Percentiles rank a stretch among this genome's conserved stretches.
phyloP scores from a whole-genome alignment of 1,139 yeast species.

The Hanseniaspora sp. region DNA sequence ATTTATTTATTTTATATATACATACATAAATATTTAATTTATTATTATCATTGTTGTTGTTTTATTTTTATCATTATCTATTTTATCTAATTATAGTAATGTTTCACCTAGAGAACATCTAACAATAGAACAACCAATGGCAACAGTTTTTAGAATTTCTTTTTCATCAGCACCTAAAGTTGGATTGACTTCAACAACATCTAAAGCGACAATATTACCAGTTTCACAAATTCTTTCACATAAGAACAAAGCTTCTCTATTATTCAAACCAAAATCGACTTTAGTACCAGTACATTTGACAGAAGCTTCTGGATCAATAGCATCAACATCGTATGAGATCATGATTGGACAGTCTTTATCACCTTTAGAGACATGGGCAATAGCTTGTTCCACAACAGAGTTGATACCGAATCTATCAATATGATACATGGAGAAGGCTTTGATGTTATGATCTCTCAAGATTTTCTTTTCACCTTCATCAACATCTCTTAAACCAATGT shows the following conservation, averaged over 20 bases:
- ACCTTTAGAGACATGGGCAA: conserved; percentile 64
- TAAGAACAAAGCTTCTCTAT: conserved; percentile 86
- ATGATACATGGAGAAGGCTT: conserved; percentile 93
- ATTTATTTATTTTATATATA: background rate
- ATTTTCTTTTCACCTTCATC: conserved; percentile 75
- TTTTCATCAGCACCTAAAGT: conserved; percentile 66
- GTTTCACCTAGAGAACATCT: conserved; percentile 94
- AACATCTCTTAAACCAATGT: conserved; percentile 89
- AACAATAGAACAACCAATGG: conserved; percentile 83
- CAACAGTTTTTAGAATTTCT: conserved; percentile 73
- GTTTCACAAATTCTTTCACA: conserved; percentile 88
- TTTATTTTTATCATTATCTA: background rate
- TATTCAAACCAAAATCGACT: conserved; percentile 88
- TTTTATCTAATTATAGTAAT: conserved; percentile 38
- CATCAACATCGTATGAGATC: conserved; percentile 90
- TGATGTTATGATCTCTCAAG: conserved; percentile 56
- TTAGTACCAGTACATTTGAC: conserved; percentile 98
- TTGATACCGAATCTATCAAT: conserved; percentile 90
- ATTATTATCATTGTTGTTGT: background rate
- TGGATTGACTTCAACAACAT: conserved; percentile 91
- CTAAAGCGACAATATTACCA: conserved; percentile 76
- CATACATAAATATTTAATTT: background rate
- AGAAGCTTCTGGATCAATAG: conserved; percentile 72
- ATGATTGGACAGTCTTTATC: conserved; percentile 63
- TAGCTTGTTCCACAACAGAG: conserved; percentile 83